Evolutionary conservation across 2,329 filamentous ascomycete species (phyloP), one percentile per base, ranked within the genome.

Genomic region (Ascochyta viciae-villosae): DNA sequence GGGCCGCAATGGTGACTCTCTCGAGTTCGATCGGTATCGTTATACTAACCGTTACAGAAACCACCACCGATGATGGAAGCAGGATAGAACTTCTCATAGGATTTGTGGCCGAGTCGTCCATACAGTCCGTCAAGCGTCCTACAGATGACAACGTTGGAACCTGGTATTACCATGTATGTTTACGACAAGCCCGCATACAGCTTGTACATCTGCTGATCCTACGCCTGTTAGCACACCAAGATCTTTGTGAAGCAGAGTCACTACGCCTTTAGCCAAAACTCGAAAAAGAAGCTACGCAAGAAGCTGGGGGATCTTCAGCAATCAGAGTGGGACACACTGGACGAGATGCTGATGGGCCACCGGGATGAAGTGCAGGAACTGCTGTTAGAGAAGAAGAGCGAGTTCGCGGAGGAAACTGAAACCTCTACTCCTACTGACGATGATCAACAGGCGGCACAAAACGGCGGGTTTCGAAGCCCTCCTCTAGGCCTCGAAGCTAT

Each of bases 221-320:
- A 26, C 12, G 10, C 4, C 12, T 58, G 47, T 22, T 43, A 83
- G 64, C 88, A 92, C 75, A 95, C 91, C 0, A 83, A 86, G 3
- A 88, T 97, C 42, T 96, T 89, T 67, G 89, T 97, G 16, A 85
- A 89, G 1, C 79, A 83, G 24, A 82, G 88, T 56, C 94, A 97
- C 73, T 84, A 85, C 12, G 89, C 91, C 73, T 97, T 92, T 58
- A 85, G 88, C 53, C 81, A 82, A 29, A 85, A 87, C 4, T 79
- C 87, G 19, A 81, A 73, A 7, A 79, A 80, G 45, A 85, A 84
- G 64, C 76, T 80, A 5, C 82, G 82, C 27, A 85, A 83, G 67
- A 82, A 84, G 50, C 86, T 87, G 65, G 86, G 86, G 4, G 76
- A 75, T 3, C 74, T 87, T 9, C 65, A 80, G 15, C 73, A 77